A percentile compares a stretch with the other conserved stretches of the same genome.
Conservation (phyloP, 2,329 filamentous ascomycete species). For the Biscogniauxia marginata region DNA sequence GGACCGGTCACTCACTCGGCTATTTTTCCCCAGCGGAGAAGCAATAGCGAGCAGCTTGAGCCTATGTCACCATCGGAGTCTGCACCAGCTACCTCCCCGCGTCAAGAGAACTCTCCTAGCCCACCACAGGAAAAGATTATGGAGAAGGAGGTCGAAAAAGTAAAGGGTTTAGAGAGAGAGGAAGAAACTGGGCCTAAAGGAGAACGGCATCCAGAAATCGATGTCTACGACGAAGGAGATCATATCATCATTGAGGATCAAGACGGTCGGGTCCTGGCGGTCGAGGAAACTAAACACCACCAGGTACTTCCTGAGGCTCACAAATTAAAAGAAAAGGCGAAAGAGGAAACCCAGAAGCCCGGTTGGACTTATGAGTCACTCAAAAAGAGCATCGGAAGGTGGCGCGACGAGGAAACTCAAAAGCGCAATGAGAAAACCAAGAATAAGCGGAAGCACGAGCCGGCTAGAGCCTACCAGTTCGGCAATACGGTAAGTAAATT, state of each 20-base stretch:
- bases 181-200: conserved; percentile 12
- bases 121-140: conserved; percentile 16
- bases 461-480: conserved; percentile 81
- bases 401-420: conserved; percentile 59
- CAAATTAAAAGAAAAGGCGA: conserved; percentile 31
- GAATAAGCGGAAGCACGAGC: conserved; percentile 58
- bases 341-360: conserved; percentile 36
- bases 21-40: conserved; percentile 66
- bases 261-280: conserved; percentile 80
- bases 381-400: conserved; percentile 50
- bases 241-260: conserved; percentile 80
- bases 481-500: conserved; percentile 64
- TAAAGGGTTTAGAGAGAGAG: no score
- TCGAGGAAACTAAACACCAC: conserved; percentile 44
- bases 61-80: conserved; percentile 30
- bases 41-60: conserved; percentile 31
- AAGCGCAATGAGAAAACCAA: conserved; percentile 62
- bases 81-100: conserved; percentile 14
- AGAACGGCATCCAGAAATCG: conserved; percentile 39
- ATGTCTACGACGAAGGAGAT: conserved; percentile 79
- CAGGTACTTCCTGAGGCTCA: conserved; percentile 16
- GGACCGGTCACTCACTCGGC: conserved; percentile 89
- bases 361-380: conserved; percentile 45
- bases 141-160: conserved; percentile 26
- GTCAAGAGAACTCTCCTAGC: conserved; percentile 27